phyloP scores from a whole-genome alignment of 2,329 filamentous ascomycete genomes.

The Balansia obtecta region DNA sequence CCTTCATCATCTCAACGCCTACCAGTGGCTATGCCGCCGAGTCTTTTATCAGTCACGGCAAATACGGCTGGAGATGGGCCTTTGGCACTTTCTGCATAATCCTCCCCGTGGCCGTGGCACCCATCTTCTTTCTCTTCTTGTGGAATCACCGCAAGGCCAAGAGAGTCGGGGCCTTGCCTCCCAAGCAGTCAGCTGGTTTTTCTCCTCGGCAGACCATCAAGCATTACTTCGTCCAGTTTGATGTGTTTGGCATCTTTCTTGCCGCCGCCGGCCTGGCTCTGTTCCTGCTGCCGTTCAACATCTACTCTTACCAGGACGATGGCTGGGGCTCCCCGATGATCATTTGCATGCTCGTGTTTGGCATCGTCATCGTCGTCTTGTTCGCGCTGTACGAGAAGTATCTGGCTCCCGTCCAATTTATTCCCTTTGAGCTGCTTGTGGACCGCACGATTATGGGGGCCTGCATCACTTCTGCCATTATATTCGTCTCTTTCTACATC shows the following conservation, averaged over 20 bases:
- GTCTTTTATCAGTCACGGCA: constrained; percentile 12
- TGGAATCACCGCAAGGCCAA: constrained; percentile 13
- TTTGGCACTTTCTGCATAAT: constrained; percentile 48
- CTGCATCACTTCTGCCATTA: constrained; percentile 12
- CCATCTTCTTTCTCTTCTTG: constrained; percentile 12
- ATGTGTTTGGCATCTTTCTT: constrained; percentile 34
- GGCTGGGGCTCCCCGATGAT: constrained; percentile 30
- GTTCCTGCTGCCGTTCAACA: constrained; percentile 45
- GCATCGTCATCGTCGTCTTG: constrained; percentile 34
- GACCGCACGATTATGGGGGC: constrained; percentile 14
- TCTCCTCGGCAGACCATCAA: constrained; percentile 28
- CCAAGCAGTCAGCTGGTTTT: constrained; percentile 18
- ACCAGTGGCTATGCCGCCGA: constrained; percentile 16
- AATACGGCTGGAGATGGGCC: constrained; percentile 18
- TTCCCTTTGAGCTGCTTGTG: constrained; percentile 28
- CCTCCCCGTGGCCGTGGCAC: constrained; percentile 29
- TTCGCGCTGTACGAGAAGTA: constrained; percentile 35
- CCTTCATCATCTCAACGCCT: constrained; percentile 25
- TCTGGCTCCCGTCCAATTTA: constrained; percentile 32
- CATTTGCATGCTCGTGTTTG: constrained; percentile 37
- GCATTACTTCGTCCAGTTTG: constrained; percentile 14
- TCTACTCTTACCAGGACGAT: constrained; percentile 29
- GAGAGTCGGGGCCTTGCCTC: constrained; percentile 8
- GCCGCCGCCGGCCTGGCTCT: constrained; percentile 34
- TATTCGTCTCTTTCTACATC: constrained; percentile 19